phyloP scores from a whole-genome alignment of 257 asterid genomes.

The Lantana camara region DNA sequence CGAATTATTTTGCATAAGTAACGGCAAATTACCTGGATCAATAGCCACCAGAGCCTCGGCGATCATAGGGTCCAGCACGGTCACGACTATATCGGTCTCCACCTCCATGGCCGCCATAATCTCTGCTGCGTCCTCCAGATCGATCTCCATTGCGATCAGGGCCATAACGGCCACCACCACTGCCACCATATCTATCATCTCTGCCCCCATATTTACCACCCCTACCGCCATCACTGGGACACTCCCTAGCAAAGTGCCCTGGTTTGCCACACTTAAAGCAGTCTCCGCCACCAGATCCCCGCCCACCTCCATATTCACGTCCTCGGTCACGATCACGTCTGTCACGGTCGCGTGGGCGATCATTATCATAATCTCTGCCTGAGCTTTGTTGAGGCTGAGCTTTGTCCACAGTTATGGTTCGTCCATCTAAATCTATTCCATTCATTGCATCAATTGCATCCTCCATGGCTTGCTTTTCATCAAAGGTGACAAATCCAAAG shows the following conservation, averaged over 20 bases:
- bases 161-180: constrained; percentile 56
- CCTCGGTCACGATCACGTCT: constrained; percentile 54
- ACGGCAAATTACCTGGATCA: constrained; percentile 36
- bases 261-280: constrained; percentile 87
- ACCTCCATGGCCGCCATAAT: constrained; percentile 60
- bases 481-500: constrained; percentile 82
- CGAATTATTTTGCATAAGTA: not conserved
- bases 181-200: constrained; percentile 54
- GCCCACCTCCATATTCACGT: constrained; percentile 56
- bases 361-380: constrained; percentile 57
- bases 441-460: constrained; percentile 88
- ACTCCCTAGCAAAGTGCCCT: constrained; percentile 90
- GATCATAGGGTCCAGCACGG: constrained; percentile 88
- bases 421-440: constrained; percentile 82
- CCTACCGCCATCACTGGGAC: constrained; percentile 70
- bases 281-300: constrained; percentile 79
- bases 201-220: constrained; percentile 64
- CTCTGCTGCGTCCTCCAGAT: constrained; percentile 58
- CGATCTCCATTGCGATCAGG: constrained; percentile 76
- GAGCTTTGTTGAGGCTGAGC: constrained; percentile 76
- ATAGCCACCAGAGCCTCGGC: constrained; percentile 61
- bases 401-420: constrained; percentile 75
- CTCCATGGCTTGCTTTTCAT: constrained; percentile 73
- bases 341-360: constrained; percentile 62
- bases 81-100: constrained; percentile 72